Evolutionary conservation across 1,284 basidiomycete genomes (phyloP), one percentile per base, ranked within the genome.

Genomic region (Moesziomyces parantarcticus): DNA sequence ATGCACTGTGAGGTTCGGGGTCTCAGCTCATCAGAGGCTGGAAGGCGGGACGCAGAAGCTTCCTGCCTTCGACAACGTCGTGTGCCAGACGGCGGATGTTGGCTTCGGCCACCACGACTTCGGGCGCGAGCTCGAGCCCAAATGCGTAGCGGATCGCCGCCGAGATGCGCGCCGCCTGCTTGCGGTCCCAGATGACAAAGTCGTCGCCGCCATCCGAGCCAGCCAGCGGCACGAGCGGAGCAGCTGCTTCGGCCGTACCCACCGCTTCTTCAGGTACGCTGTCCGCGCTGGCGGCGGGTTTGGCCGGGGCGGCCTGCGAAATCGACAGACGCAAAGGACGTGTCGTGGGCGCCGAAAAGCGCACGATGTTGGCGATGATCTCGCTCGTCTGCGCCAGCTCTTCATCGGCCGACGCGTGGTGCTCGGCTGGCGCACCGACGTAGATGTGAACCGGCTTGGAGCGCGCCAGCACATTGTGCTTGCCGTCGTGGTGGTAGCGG

Each of bases 101-200:
- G 18, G 96, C 94, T 80, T 97, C 93, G 1, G 94, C 95, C 45
- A 98, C 87, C 43, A 99, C 88, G 21, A 99, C 94, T 76, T 97
- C 92, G 16, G 90, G 89, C 5, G 90, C 90, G 77, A 95, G 90
- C 79, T 98, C 95, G 41, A 97, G 90, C 36, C 88, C 89, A 81
- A 96, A 97, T 10, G 91, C 89, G 81, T 92, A 89, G 75, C 91
- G 86, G 70, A 96, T 90, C 21, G 89, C 90, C 21, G 86, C 85
- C 42, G 91, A 91, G 76, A 99, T 97, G 47, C 92, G 89, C 83
- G 90, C 90, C 25, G 95, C 96, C 84, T 99, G 95, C 42, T 87
- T 86, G 73, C 92, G 90, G 3, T 91, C 91, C 93, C 94, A 97
- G 85, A 99, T 93, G 44, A 89, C 89, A 84, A 99, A 98, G 85